Percentiles rank a stretch among this genome's conserved stretches.
These are phyloP conservation scores for Gossypium sturtianum DNA, from an alignment of 345 rosid species.

Conservation along the genomic window DNA sequence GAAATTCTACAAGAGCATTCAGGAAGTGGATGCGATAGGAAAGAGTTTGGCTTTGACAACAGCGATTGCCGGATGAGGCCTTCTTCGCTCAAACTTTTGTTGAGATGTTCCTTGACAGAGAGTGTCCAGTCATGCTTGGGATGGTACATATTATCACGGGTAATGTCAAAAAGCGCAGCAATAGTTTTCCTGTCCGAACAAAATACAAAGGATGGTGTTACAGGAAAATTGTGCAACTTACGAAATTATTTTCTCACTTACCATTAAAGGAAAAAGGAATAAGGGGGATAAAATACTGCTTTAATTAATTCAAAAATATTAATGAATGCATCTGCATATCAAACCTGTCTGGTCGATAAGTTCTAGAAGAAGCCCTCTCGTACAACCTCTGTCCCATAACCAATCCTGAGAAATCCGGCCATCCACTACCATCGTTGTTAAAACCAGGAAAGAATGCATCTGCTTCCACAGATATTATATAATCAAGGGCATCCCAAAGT, in stretches of 20 bases:
- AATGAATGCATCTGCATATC: neutral
- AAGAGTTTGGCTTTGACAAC: constrained; percentile 57
- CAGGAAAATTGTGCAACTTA: too few species aligned
- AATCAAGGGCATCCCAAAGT: constrained; percentile 97
- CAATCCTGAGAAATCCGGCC: constrained; percentile 94
- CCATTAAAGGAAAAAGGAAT: neutral
- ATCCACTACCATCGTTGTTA: constrained; percentile 72
- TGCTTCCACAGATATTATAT: constrained; percentile 77
- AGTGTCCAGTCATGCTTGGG: constrained; percentile 76
- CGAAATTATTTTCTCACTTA: neutral
- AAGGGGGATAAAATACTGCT: neutral
- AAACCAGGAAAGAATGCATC: constrained; percentile 92
- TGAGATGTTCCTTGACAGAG: constrained; percentile 68
- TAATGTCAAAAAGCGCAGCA: constrained; percentile 46
- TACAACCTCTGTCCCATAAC: constrained; percentile 97
- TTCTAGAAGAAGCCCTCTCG: constrained; percentile 77
- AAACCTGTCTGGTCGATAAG: constrained; percentile 92
- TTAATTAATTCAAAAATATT: neutral
- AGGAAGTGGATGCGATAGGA: constrained; percentile 88
- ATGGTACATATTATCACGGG: constrained; percentile 67
- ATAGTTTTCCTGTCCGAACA: constrained; percentile 58
- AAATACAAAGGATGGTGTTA: neutral
- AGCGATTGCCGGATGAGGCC: constrained; percentile 70
- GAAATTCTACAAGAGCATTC: constrained; percentile 92
- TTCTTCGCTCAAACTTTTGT: constrained; percentile 67